These are phyloP conservation scores for Besnoitia besnoiti DNA, from an alignment of 169 alveolate genomes.

Conservation along the genomic window DNA sequence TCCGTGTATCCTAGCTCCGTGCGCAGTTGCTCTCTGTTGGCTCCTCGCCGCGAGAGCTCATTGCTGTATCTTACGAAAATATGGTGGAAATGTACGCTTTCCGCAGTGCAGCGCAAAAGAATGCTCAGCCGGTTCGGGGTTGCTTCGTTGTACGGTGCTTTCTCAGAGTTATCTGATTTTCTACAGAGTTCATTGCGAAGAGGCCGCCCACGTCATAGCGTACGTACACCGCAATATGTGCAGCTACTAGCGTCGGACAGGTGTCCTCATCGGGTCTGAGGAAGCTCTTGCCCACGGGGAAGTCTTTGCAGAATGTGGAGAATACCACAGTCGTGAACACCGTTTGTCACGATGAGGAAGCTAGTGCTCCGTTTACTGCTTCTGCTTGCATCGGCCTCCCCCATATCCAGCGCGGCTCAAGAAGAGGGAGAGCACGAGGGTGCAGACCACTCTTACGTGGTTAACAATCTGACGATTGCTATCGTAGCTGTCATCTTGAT, in stretches of 20 bases:
- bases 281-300: neutral
- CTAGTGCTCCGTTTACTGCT: neutral
- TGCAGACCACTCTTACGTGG: constrained; percentile 38
- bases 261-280: neutral
- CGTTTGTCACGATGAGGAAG: neutral
- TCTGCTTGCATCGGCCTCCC: neutral
- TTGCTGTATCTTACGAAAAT: too few relatives aligned
- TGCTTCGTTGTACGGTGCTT: too few relatives aligned
- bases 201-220: too few relatives aligned
- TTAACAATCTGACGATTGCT: constrained; percentile 41
- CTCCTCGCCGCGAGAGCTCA: too few relatives aligned
- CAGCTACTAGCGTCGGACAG: neutral
- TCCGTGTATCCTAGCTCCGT: too few relatives aligned
- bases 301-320: neutral
- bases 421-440: neutral
- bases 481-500: constrained; percentile 44
- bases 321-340: neutral
- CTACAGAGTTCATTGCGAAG: too few relatives aligned
- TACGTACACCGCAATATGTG: neutral
- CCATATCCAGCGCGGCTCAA: neutral
- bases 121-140: too few relatives aligned
- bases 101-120: too few relatives aligned
- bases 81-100: too few relatives aligned
- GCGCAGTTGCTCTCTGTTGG: too few relatives aligned
- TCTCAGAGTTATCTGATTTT: too few relatives aligned